Percentiles rank a stretch among this genome's conserved stretches.
These are phyloP conservation scores for Solanum hybrid DNA, from an alignment of 305 asterid species.

Conservation along the genomic window DNA sequence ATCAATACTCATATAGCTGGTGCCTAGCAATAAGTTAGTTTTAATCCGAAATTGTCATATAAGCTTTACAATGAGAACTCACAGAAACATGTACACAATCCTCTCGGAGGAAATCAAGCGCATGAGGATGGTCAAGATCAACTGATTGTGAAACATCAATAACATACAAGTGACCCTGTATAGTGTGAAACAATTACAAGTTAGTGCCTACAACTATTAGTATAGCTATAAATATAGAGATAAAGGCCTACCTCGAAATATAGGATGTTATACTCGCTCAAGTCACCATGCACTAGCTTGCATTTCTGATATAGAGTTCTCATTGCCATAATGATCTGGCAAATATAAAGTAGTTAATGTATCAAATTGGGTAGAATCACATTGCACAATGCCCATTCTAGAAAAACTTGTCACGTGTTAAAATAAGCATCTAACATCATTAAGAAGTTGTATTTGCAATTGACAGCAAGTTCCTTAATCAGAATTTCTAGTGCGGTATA, in stretches of 20 bases:
- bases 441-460: background rate
- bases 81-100: conserved; percentile 86
- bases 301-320: conserved; percentile 86
- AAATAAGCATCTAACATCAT: background rate
- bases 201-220: background rate
- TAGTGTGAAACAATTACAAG: background rate
- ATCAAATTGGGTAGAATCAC: background rate
- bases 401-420: background rate
- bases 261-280: conserved; percentile 88
- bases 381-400: background rate
- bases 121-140: conserved; percentile 94
- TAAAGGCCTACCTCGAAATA: conserved; percentile 53
- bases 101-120: conserved; percentile 84
- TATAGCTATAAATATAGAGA: background rate
- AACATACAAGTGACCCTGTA: conserved; percentile 81
- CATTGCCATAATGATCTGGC: conserved; percentile 71
- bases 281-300: conserved; percentile 95
- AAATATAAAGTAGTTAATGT: background rate
- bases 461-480: background rate
- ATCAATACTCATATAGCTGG: background rate
- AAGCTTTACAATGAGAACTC: conserved; percentile 18
- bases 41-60: background rate
- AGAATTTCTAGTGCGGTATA: background rate
- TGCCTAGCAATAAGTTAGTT: background rate
- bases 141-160: conserved; percentile 95